phyloP scores from a whole-genome alignment of 139 green algal species.

The Gonium pectorale region DNA sequence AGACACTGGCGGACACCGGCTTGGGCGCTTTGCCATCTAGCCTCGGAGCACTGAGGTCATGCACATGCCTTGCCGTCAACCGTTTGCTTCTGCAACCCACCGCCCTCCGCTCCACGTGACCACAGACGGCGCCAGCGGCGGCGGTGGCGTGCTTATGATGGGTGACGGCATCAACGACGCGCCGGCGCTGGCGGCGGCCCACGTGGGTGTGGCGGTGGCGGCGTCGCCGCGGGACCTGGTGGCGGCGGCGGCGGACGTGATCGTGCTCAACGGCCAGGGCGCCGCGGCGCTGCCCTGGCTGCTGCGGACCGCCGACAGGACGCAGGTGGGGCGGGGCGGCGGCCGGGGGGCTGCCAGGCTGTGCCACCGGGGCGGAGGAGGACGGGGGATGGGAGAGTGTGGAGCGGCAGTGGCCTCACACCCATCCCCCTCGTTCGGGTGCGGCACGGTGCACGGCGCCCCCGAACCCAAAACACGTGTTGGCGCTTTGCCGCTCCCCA shows the following conservation, averaged over 20 bases:
- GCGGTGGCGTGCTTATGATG: constrained; percentile 81
- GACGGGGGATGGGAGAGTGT: no score
- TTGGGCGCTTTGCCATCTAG: no score
- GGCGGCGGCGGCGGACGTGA: constrained; percentile 81
- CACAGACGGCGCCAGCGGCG: neutral
- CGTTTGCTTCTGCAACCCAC: no score
- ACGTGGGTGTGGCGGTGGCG: constrained; percentile 85
- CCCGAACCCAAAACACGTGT: no score
- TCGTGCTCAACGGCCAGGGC: constrained; percentile 83
- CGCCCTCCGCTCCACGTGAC: neutral
- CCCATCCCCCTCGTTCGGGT: no score
- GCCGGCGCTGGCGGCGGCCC: constrained; percentile 84
- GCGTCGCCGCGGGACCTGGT: constrained; percentile 75
- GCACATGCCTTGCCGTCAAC: no score
- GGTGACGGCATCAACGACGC: constrained; percentile 98
- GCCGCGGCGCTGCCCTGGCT: constrained; percentile 83
- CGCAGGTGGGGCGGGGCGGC: constrained; percentile 47
- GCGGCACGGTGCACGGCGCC: no score
- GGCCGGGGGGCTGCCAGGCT: no score
- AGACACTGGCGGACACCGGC: neutral
- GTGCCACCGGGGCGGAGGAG: no score
- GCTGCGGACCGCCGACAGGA: constrained; percentile 71
- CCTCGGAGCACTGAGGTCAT: no score
- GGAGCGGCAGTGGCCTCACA: no score
- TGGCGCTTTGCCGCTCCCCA: no score